Evolutionary conservation across 345 rosid genomes (phyloP).

Genomic region (Leavenworthia alabamica): DNA sequence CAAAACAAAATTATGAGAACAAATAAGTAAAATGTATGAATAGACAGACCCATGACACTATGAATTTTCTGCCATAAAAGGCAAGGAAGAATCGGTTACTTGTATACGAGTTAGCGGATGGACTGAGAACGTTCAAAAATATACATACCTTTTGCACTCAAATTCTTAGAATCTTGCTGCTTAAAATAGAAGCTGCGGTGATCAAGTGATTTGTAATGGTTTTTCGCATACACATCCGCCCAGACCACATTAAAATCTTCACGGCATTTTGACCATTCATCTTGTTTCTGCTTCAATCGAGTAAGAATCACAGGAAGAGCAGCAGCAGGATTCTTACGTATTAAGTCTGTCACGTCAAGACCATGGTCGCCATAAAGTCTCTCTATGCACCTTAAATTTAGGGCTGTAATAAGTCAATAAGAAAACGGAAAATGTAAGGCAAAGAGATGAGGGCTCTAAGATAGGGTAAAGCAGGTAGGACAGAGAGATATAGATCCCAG

Average conservation of each 20-base stretch:
- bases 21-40: background rate
- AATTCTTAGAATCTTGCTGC: constrained; percentile 95
- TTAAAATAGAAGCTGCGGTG: constrained; percentile 99
- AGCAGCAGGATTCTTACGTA: constrained; percentile 74
- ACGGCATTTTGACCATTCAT: constrained; percentile 91
- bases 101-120: background rate
- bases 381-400: constrained; percentile 84
- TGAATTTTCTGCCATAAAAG: no score
- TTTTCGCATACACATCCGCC: constrained; percentile 89
- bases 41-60: no score
- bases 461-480: background rate
- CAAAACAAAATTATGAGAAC: constrained; percentile 10
- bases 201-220: constrained; percentile 95
- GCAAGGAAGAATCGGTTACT: background rate
- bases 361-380: constrained; percentile 98
- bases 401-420: constrained; percentile 42
- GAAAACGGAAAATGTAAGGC: constrained; percentile 13
- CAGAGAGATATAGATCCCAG: constrained; percentile 1
- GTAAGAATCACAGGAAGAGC: constrained; percentile 75
- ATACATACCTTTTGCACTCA: constrained; percentile 84
- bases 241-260: constrained; percentile 90
- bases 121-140: background rate
- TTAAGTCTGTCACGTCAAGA: constrained; percentile 82
- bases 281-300: constrained; percentile 94
- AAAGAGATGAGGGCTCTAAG: background rate